Evolutionary conservation across 2,329 filamentous ascomycete species (phyloP).

Genomic region (Phialophora verrucosa): DNA sequence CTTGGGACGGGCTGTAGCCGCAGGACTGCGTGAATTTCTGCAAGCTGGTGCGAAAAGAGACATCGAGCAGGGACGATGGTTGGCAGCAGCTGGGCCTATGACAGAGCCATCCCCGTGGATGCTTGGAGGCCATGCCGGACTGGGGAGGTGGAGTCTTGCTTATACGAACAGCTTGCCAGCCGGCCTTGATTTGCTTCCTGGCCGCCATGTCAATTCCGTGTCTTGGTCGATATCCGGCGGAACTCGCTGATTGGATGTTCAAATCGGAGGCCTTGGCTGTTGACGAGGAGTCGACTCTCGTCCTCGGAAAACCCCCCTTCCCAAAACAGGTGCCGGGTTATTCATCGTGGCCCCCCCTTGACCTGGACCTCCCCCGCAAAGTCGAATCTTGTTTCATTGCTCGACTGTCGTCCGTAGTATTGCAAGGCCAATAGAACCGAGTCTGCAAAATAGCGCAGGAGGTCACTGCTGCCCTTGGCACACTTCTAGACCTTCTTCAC

Average conservation of each 20-base stretch:
- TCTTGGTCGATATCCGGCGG: not conserved
- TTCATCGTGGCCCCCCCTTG: not conserved
- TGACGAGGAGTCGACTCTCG: not conserved
- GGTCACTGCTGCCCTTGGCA: not conserved
- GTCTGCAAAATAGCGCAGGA: not conserved
- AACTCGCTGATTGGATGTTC: not conserved
- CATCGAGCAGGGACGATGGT: not conserved
- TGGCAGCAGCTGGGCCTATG: not conserved
- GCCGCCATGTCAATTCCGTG: not conserved
- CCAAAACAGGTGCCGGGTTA: not conserved
- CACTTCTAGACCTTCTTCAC: not conserved
- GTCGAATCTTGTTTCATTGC: not conserved
- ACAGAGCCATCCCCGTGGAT: not conserved
- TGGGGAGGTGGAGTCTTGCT: conserved; percentile 3
- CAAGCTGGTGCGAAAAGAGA: not conserved
- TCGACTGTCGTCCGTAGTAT: not conserved
- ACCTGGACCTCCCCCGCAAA: not conserved
- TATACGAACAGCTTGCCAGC: not conserved
- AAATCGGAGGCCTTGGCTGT: not conserved
- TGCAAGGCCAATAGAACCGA: not conserved
- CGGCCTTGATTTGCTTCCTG: not conserved
- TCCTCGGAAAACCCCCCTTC: not conserved
- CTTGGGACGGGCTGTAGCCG: not conserved
- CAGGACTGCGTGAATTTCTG: conserved; percentile 1
- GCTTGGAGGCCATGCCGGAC: not conserved